Conservation (phyloP, 2,329 filamentous ascomycete species). For the Trematosphaeria pertusa region DNA sequence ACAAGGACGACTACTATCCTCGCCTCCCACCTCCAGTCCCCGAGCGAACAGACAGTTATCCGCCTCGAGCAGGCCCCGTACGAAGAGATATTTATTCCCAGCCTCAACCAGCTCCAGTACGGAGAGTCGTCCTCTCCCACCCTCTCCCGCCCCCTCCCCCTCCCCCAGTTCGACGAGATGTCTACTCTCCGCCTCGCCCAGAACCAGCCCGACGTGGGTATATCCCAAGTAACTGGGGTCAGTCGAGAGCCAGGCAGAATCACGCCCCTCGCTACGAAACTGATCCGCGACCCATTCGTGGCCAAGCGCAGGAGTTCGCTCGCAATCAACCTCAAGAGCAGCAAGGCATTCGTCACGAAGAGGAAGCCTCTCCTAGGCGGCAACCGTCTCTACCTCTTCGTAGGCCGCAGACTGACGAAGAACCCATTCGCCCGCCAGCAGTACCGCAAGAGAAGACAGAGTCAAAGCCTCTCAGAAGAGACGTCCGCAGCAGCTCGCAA, state of each 20-base stretch:
- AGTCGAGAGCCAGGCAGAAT: constrained; percentile 10
- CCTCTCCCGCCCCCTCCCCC: constrained; percentile 4
- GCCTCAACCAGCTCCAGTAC: constrained; percentile 7
- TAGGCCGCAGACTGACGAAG: constrained; percentile 22
- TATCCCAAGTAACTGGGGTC: not conserved
- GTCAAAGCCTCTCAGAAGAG: constrained; percentile 17
- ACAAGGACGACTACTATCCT: constrained; percentile 28
- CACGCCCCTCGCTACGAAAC: constrained; percentile 17
- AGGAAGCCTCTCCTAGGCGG: constrained; percentile 16
- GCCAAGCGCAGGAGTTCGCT: constrained; percentile 22
- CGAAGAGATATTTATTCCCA: constrained; percentile 15
- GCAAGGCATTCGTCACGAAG: constrained; percentile 24
- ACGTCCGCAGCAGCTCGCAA: constrained; percentile 7
- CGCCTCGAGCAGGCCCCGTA: constrained; percentile 7
- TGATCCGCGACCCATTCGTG: constrained; percentile 19
- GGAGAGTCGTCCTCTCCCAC: constrained; percentile 7
- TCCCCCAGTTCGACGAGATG: constrained; percentile 5
- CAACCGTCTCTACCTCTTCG: constrained; percentile 23
- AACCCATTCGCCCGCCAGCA: constrained; percentile 19
- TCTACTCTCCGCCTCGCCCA: constrained; percentile 4
- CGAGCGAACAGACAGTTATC: constrained; percentile 13
- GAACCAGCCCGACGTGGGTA: not conserved
- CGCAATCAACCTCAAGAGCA: constrained; percentile 25
- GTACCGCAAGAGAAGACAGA: constrained; percentile 17
- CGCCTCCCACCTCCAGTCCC: constrained; percentile 17